Conservation (phyloP, 2,329 filamentous ascomycete species). For the Aspergillus proliferans region DNA sequence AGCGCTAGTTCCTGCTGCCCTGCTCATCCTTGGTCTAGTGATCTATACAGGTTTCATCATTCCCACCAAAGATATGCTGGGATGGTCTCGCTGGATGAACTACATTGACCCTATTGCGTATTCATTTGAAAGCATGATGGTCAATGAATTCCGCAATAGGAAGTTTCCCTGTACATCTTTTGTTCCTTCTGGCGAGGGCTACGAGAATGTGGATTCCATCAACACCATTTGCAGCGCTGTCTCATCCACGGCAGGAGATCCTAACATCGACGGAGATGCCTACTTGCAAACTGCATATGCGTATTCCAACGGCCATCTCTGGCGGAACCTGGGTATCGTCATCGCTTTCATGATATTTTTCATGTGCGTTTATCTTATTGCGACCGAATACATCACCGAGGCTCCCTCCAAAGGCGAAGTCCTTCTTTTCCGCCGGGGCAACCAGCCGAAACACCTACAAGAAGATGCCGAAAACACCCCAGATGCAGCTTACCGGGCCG, state of each 20-base stretch:
- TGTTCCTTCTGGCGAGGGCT: slow-evolving; percentile 9
- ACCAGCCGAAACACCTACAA: slow-evolving; percentile 43
- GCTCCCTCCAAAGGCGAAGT: slow-evolving; percentile 73
- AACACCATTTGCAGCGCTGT: slow-evolving; percentile 35
- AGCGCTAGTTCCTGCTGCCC: slow-evolving; percentile 50
- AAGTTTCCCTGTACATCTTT: slow-evolving; percentile 47
- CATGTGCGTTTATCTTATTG: slow-evolving; percentile 55
- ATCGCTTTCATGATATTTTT: slow-evolving; percentile 60
- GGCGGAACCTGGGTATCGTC: slow-evolving; percentile 67
- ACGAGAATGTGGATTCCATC: no score
- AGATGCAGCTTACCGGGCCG: slow-evolving; percentile 19
- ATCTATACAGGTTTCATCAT: slow-evolving; percentile 48
- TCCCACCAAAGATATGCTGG: slow-evolving; percentile 57
- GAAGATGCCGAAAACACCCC: slow-evolving; percentile 25
- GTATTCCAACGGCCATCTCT: slow-evolving; percentile 56
- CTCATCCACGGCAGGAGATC: slow-evolving; percentile 58
- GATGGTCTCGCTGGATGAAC: slow-evolving; percentile 77
- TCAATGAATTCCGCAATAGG: slow-evolving; percentile 71
- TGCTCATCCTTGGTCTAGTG: slow-evolving; percentile 40
- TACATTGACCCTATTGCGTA: slow-evolving; percentile 76
- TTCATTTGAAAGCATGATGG: slow-evolving; percentile 71
- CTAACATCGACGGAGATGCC: slow-evolving; percentile 50
- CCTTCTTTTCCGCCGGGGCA: slow-evolving; percentile 65
- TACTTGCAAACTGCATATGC: slow-evolving; percentile 51
- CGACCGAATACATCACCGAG: slow-evolving; percentile 56